phyloP scores from a whole-genome alignment of 2,329 filamentous ascomycete genomes.

The Alternaria gaisen region DNA sequence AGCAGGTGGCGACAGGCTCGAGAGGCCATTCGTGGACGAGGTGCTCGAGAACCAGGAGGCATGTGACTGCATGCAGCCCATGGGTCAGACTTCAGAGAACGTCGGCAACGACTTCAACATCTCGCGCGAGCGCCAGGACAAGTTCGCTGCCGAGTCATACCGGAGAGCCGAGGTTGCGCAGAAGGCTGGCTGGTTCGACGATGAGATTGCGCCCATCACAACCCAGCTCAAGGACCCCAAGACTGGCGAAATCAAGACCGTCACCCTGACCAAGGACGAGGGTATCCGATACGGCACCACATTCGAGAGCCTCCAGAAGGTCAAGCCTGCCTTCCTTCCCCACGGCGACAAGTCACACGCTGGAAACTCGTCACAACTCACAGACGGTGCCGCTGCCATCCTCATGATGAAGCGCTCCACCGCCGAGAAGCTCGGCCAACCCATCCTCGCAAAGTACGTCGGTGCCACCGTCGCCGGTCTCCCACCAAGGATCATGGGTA shows the following conservation, averaged over 20 bases:
- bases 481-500: slow-evolving; percentile 95
- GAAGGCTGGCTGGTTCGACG: slow-evolving; percentile 88
- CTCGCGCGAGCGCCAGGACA: slow-evolving; percentile 80
- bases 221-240: slow-evolving; percentile 85
- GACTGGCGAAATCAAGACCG: slow-evolving; percentile 76
- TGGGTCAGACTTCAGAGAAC: slow-evolving; percentile 98
- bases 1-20: slow-evolving; percentile 72
- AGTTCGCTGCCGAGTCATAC: slow-evolving; percentile 87
- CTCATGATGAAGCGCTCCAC: slow-evolving; percentile 94
- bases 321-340: slow-evolving; percentile 88
- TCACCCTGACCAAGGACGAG: slow-evolving; percentile 86
- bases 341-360: slow-evolving; percentile 88
- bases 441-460: slow-evolving; percentile 93
- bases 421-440: slow-evolving; percentile 84
- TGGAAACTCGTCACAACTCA: slow-evolving; percentile 94
- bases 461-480: slow-evolving; percentile 90
- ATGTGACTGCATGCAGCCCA: slow-evolving; percentile 87
- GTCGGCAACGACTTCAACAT: slow-evolving; percentile 91
- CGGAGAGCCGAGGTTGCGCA: slow-evolving; percentile 87
- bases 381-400: slow-evolving; percentile 89
- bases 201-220: slow-evolving; percentile 91
- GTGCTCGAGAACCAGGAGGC: slow-evolving; percentile 80
- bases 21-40: slow-evolving; percentile 78
- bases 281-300: slow-evolving; percentile 92
- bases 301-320: slow-evolving; percentile 80